Conservation (phyloP, 2,329 filamentous ascomycete species). For the Paraconiothyrium sp. region DNA sequence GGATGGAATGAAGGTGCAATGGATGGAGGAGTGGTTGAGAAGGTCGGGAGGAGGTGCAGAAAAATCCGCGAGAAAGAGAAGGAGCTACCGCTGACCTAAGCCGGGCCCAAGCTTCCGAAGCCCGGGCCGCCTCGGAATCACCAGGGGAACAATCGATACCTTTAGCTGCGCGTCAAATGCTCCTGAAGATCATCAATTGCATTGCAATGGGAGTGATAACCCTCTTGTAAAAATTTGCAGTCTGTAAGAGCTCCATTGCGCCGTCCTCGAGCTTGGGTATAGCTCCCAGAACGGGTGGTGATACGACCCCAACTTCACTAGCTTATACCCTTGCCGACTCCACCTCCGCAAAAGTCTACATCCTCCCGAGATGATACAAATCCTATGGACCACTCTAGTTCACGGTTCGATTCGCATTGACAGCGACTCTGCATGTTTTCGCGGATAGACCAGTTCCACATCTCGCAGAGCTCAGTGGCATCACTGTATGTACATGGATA, state of each 20-base stretch:
- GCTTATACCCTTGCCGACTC: constrained; percentile 3
- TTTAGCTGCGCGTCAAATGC: background rate
- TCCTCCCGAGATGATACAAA: background rate
- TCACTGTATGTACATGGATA: too few relatives aligned
- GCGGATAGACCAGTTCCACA: background rate
- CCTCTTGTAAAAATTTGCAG: background rate
- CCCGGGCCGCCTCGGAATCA: constrained; percentile 18
- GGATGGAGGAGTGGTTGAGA: constrained; percentile 39
- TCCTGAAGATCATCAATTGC: constrained; percentile 1
- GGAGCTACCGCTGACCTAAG: constrained; percentile 20
- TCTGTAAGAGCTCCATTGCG: background rate
- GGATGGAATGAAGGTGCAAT: constrained; percentile 50
- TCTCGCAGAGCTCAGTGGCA: too few relatives aligned
- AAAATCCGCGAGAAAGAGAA: constrained; percentile 26
- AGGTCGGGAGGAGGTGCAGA: constrained; percentile 38
- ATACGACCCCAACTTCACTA: constrained; percentile 1
- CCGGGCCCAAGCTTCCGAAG: constrained; percentile 16
- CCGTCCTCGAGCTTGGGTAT: background rate
- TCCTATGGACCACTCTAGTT: background rate
- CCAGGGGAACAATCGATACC: constrained; percentile 19
- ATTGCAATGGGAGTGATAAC: background rate
- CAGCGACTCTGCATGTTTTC: background rate
- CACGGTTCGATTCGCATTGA: background rate
- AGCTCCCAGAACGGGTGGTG: constrained; percentile 5
- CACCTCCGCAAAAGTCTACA: background rate